Evolutionary conservation across 2,329 filamentous ascomycete genomes (phyloP).

Genomic region (Falciphora oryzae): DNA sequence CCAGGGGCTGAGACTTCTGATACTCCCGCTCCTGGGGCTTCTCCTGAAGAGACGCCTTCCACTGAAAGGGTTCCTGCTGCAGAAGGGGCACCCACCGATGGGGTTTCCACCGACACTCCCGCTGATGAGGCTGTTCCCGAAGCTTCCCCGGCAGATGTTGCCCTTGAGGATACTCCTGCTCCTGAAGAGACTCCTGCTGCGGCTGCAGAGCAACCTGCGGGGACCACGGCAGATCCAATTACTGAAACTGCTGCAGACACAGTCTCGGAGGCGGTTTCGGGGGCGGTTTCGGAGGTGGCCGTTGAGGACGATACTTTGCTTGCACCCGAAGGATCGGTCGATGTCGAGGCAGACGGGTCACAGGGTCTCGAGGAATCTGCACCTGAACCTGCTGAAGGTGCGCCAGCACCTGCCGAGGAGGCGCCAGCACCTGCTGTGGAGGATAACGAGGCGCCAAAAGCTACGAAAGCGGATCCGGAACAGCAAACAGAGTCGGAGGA

Average conservation of each 20-base stretch:
- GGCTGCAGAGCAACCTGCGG: conserved; percentile 11
- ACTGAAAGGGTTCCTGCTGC: conserved; percentile 1
- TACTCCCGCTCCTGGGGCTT: neutral
- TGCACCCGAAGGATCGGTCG: neutral
- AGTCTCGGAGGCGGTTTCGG: conserved; percentile 3
- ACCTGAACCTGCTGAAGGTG: too few species aligned
- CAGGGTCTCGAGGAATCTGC: neutral
- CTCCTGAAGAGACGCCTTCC: conserved; percentile 6
- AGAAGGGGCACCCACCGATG: conserved; percentile 8
- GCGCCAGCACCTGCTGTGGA: conserved; percentile 8
- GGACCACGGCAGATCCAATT: conserved; percentile 7
- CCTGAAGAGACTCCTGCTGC: conserved; percentile 11
- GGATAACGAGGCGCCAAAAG: neutral
- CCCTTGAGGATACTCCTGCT: conserved; percentile 8
- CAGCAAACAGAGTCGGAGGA: neutral
- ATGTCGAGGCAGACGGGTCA: neutral
- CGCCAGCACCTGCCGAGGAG: neutral
- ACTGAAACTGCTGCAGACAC: neutral
- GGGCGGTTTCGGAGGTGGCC: conserved; percentile 3
- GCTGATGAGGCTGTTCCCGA: conserved; percentile 6
- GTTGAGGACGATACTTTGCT: conserved; percentile 3
- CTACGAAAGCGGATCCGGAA: neutral
- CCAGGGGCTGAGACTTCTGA: neutral
- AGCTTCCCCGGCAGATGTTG: neutral
- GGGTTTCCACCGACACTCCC: conserved; percentile 10